Evolutionary conservation across 2,329 filamentous ascomycete species (phyloP).

Genomic region (Penicillium nordicum): DNA sequence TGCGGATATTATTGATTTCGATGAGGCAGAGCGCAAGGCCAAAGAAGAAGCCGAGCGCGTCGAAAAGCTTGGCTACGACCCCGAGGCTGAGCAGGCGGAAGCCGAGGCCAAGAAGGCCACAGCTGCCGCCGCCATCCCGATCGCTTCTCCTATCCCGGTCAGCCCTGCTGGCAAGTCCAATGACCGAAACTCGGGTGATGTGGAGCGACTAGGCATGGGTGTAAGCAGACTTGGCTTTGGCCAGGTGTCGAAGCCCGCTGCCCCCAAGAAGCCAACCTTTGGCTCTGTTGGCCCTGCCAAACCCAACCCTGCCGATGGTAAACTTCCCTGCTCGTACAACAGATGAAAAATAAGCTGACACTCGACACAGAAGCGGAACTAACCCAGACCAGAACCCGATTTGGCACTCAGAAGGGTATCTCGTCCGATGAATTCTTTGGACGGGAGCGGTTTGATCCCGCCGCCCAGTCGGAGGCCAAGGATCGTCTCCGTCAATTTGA

Average conservation of each 20-base stretch:
- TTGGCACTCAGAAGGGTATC: slow-evolving; percentile 89
- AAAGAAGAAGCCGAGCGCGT: slow-evolving; percentile 97
- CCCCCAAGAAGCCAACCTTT: slow-evolving; percentile 80
- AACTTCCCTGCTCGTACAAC: background rate
- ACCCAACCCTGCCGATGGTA: slow-evolving; percentile 62
- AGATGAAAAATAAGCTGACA: slow-evolving; percentile 9
- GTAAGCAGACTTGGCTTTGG: slow-evolving; percentile 82
- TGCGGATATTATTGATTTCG: slow-evolving; percentile 82
- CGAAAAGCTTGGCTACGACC: slow-evolving; percentile 91
- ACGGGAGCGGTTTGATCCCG: slow-evolving; percentile 79
- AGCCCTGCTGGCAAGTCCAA: slow-evolving; percentile 57
- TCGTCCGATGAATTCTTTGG: slow-evolving; percentile 98
- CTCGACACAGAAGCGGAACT: slow-evolving; percentile 64
- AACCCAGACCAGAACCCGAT: slow-evolving; percentile 80
- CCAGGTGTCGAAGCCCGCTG: slow-evolving; percentile 60
- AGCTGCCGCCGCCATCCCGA: slow-evolving; percentile 51
- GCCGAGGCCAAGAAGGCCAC: slow-evolving; percentile 29
- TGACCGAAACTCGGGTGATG: slow-evolving; percentile 65
- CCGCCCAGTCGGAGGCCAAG: slow-evolving; percentile 80
- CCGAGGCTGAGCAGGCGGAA: slow-evolving; percentile 70
- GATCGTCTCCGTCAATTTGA: slow-evolving; percentile 85
- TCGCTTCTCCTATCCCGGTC: slow-evolving; percentile 72
- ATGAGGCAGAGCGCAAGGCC: slow-evolving; percentile 93
- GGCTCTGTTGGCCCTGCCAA: slow-evolving; percentile 77
- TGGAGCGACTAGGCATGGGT: slow-evolving; percentile 88